These are phyloP conservation scores for Bryopsis sp. DNA, from an alignment of 139 green algal genomes.

Conservation along the genomic window DNA sequence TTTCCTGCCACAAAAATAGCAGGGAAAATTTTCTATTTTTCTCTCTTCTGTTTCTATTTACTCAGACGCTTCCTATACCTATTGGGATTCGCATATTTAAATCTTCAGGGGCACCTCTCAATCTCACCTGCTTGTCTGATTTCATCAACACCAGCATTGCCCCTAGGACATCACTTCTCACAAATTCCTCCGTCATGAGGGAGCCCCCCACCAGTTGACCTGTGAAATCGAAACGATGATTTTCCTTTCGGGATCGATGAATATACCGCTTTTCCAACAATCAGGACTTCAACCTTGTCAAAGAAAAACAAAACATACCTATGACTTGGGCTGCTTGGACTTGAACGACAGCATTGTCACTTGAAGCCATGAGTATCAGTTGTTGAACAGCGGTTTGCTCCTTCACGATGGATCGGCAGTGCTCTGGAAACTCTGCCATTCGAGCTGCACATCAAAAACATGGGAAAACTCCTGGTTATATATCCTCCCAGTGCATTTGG, in stretches of 20 bases:
- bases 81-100: too few relatives aligned
- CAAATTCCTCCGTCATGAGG: constrained; percentile 1
- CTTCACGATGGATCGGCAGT: constrained; percentile 62
- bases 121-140: not conserved
- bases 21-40: too few relatives aligned
- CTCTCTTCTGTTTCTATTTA: too few relatives aligned
- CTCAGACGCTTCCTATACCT: too few relatives aligned
- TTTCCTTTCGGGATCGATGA: too few relatives aligned
- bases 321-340: constrained; percentile 47
- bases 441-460: constrained; percentile 35
- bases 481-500: too few relatives aligned
- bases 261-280: too few relatives aligned
- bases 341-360: constrained; percentile 61
- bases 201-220: not conserved
- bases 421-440: constrained; percentile 67
- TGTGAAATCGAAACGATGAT: too few relatives aligned
- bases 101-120: too few relatives aligned
- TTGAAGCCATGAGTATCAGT: constrained; percentile 79
- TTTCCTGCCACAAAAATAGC: too few relatives aligned
- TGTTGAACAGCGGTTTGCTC: constrained; percentile 81
- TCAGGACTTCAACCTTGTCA: too few relatives aligned
- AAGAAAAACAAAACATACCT: too few relatives aligned
- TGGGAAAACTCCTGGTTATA: not conserved
- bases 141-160: not conserved
- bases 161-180: not conserved